These are phyloP conservation scores for Sporothrix curviconia DNA, from an alignment of 2,329 filamentous ascomycete genomes.

Conservation along the genomic window DNA sequence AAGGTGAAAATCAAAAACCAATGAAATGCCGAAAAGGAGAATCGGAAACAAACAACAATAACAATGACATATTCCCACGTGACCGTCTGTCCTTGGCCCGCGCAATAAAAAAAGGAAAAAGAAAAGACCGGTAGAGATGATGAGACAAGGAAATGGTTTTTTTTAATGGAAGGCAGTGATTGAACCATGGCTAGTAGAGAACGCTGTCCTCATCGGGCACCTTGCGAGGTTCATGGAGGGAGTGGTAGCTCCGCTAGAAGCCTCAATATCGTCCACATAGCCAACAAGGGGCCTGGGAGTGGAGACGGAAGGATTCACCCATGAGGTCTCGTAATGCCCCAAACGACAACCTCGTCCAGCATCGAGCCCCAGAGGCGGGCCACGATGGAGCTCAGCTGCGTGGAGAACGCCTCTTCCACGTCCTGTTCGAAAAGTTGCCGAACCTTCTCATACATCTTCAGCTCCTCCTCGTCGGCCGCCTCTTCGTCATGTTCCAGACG, in stretches of 20 bases:
- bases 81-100: conserved; percentile 17
- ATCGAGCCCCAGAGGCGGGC: conserved; percentile 95
- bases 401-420: conserved; percentile 70
- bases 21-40: not conserved
- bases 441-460: conserved; percentile 87
- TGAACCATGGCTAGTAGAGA: conserved; percentile 48
- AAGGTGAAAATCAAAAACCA: not conserved
- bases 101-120: conserved; percentile 17
- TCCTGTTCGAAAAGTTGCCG: conserved; percentile 88
- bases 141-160: conserved; percentile 32
- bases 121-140: conserved; percentile 25
- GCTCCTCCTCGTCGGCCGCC: conserved; percentile 74
- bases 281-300: conserved; percentile 90
- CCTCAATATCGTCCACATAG: conserved; percentile 79
- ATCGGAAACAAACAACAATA: not conserved
- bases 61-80: conserved; percentile 8
- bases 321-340: conserved; percentile 95
- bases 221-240: conserved; percentile 67
- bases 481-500: conserved; percentile 99
- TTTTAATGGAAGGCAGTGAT: no score
- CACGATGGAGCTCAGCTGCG: conserved; percentile 89
- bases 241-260: conserved; percentile 61
- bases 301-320: conserved; percentile 96
- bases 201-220: conserved; percentile 65
- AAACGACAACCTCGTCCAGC: conserved; percentile 97